phyloP scores from a whole-genome alignment of 2,329 filamentous ascomycete genomes.

The Ophiocordyceps camponoti-saundersi region DNA sequence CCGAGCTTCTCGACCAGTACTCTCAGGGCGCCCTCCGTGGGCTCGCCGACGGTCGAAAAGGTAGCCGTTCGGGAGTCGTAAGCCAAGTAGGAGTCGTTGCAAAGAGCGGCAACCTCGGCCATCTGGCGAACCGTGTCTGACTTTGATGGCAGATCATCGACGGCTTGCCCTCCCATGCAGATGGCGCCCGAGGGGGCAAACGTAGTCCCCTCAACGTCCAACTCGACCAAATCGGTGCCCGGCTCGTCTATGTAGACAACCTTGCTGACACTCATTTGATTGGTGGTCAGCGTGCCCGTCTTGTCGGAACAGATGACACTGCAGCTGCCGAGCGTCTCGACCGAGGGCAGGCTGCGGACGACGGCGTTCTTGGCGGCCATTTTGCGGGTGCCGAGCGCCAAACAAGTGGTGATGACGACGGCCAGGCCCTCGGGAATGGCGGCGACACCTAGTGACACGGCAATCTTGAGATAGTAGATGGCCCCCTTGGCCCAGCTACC shows the following conservation, averaged over 20 bases:
- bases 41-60: slow-evolving; percentile 78
- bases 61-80: slow-evolving; percentile 61
- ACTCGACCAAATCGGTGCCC: slow-evolving; percentile 62
- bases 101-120: slow-evolving; percentile 54
- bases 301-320: slow-evolving; percentile 99
- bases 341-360: slow-evolving; percentile 86
- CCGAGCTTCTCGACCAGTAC: slow-evolving; percentile 91
- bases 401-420: slow-evolving; percentile 96
- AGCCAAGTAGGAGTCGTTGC: slow-evolving; percentile 74
- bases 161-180: slow-evolving; percentile 45
- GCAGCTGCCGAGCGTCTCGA: slow-evolving; percentile 96
- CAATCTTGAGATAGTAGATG: slow-evolving; percentile 99
- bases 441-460: slow-evolving; percentile 91
- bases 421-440: slow-evolving; percentile 95
- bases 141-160: slow-evolving; percentile 50
- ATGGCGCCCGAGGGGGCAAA: slow-evolving; percentile 73
- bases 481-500: slow-evolving; percentile 92
- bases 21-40: slow-evolving; percentile 84
- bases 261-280: slow-evolving; percentile 98
- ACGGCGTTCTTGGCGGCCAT: slow-evolving; percentile 99
- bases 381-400: slow-evolving; percentile 89
- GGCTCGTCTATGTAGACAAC: slow-evolving; percentile 65
- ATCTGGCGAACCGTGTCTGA: slow-evolving; percentile 72
- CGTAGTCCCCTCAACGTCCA: slow-evolving; percentile 83
- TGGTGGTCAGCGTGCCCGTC: slow-evolving; percentile 93